A percentile compares a stretch with the other conserved stretches of the same genome.
These are phyloP conservation scores for Roridomyces roridus DNA, from an alignment of 768 basidiomycete genomes.

Conservation along the genomic window DNA sequence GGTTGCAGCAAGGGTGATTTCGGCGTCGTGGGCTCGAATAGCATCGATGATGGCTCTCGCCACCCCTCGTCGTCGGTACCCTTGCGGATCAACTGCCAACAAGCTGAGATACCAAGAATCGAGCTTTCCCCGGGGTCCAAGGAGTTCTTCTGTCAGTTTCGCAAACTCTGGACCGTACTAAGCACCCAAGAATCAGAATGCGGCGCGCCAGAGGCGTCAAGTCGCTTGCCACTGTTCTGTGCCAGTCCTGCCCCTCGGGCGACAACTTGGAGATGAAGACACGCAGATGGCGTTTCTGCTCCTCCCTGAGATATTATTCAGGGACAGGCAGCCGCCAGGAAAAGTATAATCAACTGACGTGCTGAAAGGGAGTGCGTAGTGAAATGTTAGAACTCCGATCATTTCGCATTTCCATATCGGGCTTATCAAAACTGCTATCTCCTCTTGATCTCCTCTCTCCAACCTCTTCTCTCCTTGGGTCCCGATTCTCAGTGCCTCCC, in stretches of 20 bases:
- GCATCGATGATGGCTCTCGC: slow-evolving; percentile 19
- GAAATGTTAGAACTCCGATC: too few species aligned
- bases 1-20: slow-evolving; percentile 19
- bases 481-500: too few species aligned
- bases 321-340: not conserved
- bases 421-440: too few species aligned
- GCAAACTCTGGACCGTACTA: slow-evolving; percentile 22
- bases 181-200: not conserved
- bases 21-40: slow-evolving; percentile 3
- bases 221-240: slow-evolving; percentile 13
- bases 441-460: too few species aligned
- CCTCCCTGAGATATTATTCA: not conserved
- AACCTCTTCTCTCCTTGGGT: too few species aligned
- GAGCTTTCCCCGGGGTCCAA: slow-evolving; percentile 20
- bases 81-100: slow-evolving; percentile 22
- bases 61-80: slow-evolving; percentile 8
- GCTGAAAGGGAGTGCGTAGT: too few species aligned
- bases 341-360: slow-evolving; percentile 15
- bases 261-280: slow-evolving; percentile 11
- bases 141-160: slow-evolving; percentile 20
- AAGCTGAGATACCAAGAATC: slow-evolving; percentile 23
- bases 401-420: too few species aligned
- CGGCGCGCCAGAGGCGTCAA: not conserved
- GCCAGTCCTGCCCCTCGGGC: slow-evolving; percentile 18
- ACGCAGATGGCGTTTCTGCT: slow-evolving; percentile 5